Percentiles rank a stretch among this genome's conserved stretches.
Evolutionary conservation across 495 filamentous ascomycete genomes (phyloP).

Genomic region (Xylaria telfairii): DNA sequence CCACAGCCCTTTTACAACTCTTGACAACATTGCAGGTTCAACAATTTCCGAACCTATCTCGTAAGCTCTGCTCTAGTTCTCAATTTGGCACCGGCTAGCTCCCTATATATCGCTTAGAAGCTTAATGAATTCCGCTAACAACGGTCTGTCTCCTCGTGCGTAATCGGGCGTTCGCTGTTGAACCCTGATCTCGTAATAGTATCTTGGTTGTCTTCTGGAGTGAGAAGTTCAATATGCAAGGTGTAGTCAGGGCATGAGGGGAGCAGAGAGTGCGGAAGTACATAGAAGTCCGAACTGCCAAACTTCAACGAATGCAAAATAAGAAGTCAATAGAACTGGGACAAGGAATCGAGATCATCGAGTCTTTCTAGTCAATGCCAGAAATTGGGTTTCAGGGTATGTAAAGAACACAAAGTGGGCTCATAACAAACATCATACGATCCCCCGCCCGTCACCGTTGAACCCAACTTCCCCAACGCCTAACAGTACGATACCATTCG

Average conservation of each 20-base stretch:
- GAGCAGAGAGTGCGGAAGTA: not conserved
- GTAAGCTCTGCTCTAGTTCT: too few species aligned
- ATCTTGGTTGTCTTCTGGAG: not conserved
- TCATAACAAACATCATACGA: slow-evolving; percentile 21
- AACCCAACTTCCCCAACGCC: slow-evolving; percentile 24
- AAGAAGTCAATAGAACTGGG: not conserved
- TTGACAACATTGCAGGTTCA: not conserved
- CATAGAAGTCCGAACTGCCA: not conserved
- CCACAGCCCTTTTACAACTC: not conserved
- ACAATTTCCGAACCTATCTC: not conserved
- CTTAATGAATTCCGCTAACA: not conserved
- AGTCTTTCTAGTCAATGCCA: not conserved
- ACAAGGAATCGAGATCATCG: not conserved
- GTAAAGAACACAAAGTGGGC: slow-evolving; percentile 16
- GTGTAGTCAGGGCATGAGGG: not conserved
- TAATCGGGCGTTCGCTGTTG: not conserved
- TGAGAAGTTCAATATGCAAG: not conserved
- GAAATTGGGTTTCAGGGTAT: not conserved
- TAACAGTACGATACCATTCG: slow-evolving; percentile 14
- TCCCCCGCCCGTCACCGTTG: slow-evolving; percentile 3
- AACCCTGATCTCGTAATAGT: not conserved
- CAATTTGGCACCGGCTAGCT: not conserved
- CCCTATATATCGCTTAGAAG: not conserved
- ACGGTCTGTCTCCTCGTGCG: not conserved
- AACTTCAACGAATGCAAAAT: not conserved